Percentiles rank a stretch among this genome's conserved stretches.
Evolutionary conservation across 2,329 filamentous ascomycete genomes (phyloP).

Genomic region (Aspergillus aculeatus): DNA sequence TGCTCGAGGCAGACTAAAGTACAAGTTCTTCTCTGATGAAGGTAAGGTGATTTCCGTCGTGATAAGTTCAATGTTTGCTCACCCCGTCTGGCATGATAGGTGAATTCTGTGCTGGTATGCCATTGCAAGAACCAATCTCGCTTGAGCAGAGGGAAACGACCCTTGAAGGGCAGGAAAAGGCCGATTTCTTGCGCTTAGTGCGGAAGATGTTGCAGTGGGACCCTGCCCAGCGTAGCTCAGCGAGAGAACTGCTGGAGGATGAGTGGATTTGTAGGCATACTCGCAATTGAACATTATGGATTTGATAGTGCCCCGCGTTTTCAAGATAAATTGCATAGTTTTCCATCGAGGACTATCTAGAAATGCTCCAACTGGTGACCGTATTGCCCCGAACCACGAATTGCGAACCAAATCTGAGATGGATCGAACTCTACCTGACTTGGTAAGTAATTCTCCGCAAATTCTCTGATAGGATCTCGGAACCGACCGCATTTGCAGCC

Average conservation of each 20-base stretch:
- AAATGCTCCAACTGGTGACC: no score
- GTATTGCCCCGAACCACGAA: background rate
- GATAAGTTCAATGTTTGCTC: background rate
- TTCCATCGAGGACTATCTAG: no score
- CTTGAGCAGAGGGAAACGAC: conserved; percentile 41
- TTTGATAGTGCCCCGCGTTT: no score
- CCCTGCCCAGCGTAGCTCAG: conserved; percentile 30
- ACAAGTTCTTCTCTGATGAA: conserved; percentile 42
- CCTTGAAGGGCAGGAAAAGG: conserved; percentile 35
- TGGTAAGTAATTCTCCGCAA: background rate
- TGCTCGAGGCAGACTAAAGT: conserved; percentile 27
- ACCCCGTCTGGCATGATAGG: conserved; percentile 24
- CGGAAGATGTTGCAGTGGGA: conserved; percentile 42
- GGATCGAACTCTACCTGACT: background rate
- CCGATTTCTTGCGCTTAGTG: conserved; percentile 32
- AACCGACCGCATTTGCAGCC: no score
- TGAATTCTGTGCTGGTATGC: conserved; percentile 22
- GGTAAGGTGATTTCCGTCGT: conserved; percentile 25
- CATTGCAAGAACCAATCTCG: conserved; percentile 22
- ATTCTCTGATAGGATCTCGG: no score
- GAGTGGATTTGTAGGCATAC: conserved; percentile 25
- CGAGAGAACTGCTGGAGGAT: conserved; percentile 28
- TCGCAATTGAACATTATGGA: background rate
- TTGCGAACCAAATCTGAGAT: background rate
- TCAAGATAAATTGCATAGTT: no score